These are phyloP conservation scores for Albophoma yamanashiensis DNA, from an alignment of 2,329 filamentous ascomycete genomes.

Conservation along the genomic window DNA sequence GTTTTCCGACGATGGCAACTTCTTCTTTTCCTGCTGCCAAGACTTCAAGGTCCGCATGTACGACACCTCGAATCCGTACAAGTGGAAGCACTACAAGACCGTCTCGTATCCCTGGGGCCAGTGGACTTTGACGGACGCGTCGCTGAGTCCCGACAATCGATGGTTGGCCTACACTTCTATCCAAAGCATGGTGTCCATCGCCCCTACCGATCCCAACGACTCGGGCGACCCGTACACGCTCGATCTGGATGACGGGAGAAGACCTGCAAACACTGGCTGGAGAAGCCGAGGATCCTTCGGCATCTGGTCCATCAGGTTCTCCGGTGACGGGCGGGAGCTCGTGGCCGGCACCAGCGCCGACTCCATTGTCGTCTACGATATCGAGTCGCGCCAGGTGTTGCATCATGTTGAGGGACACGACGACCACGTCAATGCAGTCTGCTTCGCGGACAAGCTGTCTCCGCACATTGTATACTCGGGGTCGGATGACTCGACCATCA, in stretches of 20 bases:
- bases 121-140: slow-evolving; percentile 95
- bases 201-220: slow-evolving; percentile 76
- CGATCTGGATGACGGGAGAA: slow-evolving; percentile 42
- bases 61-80: slow-evolving; percentile 88
- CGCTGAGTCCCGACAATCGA: slow-evolving; percentile 81
- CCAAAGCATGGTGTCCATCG: slow-evolving; percentile 70
- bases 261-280: slow-evolving; percentile 13
- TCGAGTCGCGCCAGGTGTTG: slow-evolving; percentile 67
- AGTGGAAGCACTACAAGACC: slow-evolving; percentile 94
- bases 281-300: slow-evolving; percentile 31
- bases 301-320: slow-evolving; percentile 90
- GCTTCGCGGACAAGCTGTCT: slow-evolving; percentile 79
- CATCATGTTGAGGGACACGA: slow-evolving; percentile 69
- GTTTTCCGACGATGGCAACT: slow-evolving; percentile 94
- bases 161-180: slow-evolving; percentile 91
- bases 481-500: slow-evolving; percentile 86
- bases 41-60: slow-evolving; percentile 96
- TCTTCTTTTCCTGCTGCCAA: slow-evolving; percentile 87
- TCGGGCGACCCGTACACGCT: slow-evolving; percentile 68
- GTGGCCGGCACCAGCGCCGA: slow-evolving; percentile 77
- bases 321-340: slow-evolving; percentile 80
- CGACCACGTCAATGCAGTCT: slow-evolving; percentile 92
- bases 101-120: slow-evolving; percentile 75
- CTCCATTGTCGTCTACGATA: slow-evolving; percentile 82
- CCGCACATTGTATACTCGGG: slow-evolving; percentile 95